Conservation (phyloP, 2,329 filamentous ascomycete genomes). For the Diaporthe longicolla region DNA sequence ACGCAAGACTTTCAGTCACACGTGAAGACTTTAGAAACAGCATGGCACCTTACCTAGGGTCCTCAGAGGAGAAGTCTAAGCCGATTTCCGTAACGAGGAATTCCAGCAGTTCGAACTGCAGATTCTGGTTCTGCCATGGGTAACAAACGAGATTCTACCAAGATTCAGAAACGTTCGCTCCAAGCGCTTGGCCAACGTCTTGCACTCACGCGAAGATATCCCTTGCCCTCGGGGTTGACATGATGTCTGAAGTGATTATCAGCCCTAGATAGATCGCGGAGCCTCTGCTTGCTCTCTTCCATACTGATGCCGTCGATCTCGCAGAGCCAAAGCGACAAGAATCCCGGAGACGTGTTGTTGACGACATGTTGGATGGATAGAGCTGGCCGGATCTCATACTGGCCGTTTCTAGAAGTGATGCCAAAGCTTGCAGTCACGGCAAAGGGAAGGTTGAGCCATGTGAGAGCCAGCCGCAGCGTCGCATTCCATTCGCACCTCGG, state of each 20-base stretch:
- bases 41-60: background rate
- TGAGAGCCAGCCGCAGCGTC: background rate
- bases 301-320: background rate
- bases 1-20: background rate
- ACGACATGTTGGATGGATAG: constrained; percentile 14
- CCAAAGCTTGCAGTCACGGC: background rate
- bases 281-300: background rate
- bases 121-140: background rate
- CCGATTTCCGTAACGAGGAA: background rate
- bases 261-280: background rate
- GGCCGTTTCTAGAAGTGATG: background rate
- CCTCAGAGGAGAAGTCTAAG: background rate
- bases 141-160: background rate
- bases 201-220: constrained; percentile 9
- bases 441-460: background rate
- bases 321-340: background rate
- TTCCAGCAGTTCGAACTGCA: background rate
- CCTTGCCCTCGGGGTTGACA: background rate
- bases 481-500: background rate
- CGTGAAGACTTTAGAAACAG: fast-evolving
- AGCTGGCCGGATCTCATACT: background rate
- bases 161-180: background rate
- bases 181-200: background rate
- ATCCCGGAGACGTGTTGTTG: background rate
- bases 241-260: background rate